Evolutionary conservation across 805 yeast species (phyloP), one percentile per base, ranked within the genome.

Genomic region (Candida mattraensis): DNA sequence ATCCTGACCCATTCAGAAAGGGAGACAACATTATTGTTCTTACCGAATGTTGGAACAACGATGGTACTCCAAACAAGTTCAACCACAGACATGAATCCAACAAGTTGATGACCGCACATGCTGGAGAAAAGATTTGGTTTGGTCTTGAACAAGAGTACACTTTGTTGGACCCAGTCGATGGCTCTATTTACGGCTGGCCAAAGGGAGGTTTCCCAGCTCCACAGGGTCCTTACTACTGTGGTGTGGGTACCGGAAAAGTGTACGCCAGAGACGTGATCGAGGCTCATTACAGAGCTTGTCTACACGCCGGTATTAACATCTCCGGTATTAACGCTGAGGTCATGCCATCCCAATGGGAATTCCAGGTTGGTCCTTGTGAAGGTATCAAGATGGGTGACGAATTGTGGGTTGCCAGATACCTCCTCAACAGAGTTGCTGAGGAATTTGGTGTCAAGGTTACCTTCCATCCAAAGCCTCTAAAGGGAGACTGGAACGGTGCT

Each of bases 291-390:
- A 83, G 93, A 67, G 99, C 99, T 45, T 89, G 97, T 74, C 74
- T 91, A 48, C 83, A 86, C 64, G 83, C 98, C 48, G 98, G 98
- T 61, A 66, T 91, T 56, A 72, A 75, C 62, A 82, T 91, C 52
- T 83, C 95, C 35, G 99, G 99, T 74, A 89, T 93, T 66, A 91
- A 93, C 67, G 99, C 98, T 55, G 99, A 91, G 76, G 99, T 91
- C 49, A 93, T 91, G 98, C 99, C 99, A 43, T 88, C 97, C 44
- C 99, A 91, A 77, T 91, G 99, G 99, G 99, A 91, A 75, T 91
- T 86, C 86, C 99, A 91, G 77, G 98, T 91, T 53, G 99, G 99
- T 58, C 98, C 99, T 50, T 87, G 96, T 69, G 78, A 69, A 50
- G 99, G 99, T 61, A 91, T 93, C 64, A 66, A 69, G 54, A 91